Evolutionary conservation across 352 stramenopile species (phyloP), one percentile per base, ranked within the genome.

Genomic region (Globisporangium solare): DNA sequence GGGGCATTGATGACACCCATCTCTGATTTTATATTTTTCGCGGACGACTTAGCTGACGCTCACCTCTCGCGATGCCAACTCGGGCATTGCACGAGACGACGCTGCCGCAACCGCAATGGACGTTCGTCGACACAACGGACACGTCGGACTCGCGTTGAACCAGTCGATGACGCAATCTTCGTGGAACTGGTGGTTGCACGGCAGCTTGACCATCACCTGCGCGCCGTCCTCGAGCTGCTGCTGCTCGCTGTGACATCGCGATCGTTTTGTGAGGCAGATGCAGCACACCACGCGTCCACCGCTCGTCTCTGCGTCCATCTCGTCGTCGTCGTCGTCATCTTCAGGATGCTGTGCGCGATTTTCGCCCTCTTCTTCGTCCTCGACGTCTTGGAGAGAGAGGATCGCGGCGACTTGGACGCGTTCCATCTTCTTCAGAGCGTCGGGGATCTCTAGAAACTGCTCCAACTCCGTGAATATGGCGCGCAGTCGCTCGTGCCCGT

Each of bases 81-180:
- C 47, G 22, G 47, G 37, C 22, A 32, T 32, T 14, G 39, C 18
- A 45, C 2, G 24, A 27, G 50, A 18, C 18, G 50, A 18, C 18
- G 7, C 27, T 10, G 39, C 42, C 31, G 31, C 31, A 17, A 45
- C 14, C 18, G 50, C 39, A 20, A 46, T 46, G 27, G 50, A 55
- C 8, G 32, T 35, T 20, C 59, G 62, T 53, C 81, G 76, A 42
- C 81, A 92, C 13, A 89, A 54, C 22, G 81, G 81, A 57, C 81
- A 92, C 0, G 78, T 88, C 41, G 70, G 79, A 54, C 74, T 88
- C 2, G 74, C 71, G 50, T 82, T 83, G 55, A 89, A 87, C 81
- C 81, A 92, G 58, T 83, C 68, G 47, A 89, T 77, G 24, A 89
- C 71, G 40, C 81, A 92, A 70, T 88, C 76, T 67, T 92, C 79